Evolutionary conservation across 805 yeast species (phyloP).

Genomic region (Lachancea waltii): DNA sequence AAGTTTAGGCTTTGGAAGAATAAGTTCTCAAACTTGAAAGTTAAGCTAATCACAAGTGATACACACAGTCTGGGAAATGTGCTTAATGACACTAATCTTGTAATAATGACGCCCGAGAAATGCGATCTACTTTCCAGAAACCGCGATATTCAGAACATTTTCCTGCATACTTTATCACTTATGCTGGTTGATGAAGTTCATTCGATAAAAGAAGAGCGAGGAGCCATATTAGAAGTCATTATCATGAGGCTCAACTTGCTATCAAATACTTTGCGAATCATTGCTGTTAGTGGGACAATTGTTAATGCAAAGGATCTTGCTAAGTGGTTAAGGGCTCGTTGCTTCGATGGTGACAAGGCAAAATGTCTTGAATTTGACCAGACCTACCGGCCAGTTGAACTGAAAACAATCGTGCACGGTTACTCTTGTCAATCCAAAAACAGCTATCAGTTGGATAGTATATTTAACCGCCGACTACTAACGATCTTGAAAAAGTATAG

Average conservation of each 20-base stretch:
- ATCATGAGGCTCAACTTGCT: slow-evolving; percentile 42
- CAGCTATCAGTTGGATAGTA: slow-evolving; percentile 42
- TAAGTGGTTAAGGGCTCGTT: slow-evolving; percentile 35
- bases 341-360: slow-evolving; percentile 25
- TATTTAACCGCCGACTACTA: slow-evolving; percentile 37
- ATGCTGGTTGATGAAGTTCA: slow-evolving; percentile 46
- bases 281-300: slow-evolving; percentile 48
- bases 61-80: slow-evolving; percentile 40
- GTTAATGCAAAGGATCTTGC: slow-evolving; percentile 47
- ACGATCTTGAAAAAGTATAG: slow-evolving; percentile 37
- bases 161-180: slow-evolving; percentile 20
- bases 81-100: neutral
- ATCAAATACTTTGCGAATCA: slow-evolving; percentile 34
- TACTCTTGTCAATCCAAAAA: slow-evolving; percentile 35
- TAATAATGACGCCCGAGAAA: neutral
- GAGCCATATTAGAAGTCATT: slow-evolving; percentile 44
- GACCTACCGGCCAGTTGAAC: slow-evolving; percentile 39
- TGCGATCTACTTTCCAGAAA: neutral
- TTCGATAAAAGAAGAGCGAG: slow-evolving; percentile 39
- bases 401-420: slow-evolving; percentile 40
- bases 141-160: neutral
- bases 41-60: slow-evolving; percentile 51
- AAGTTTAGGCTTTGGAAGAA: slow-evolving; percentile 41
- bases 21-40: slow-evolving; percentile 39
- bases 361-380: slow-evolving; percentile 40